phyloP scores from a whole-genome alignment of 106 monocot genomes.

The Dioscorea dumetorum region DNA sequence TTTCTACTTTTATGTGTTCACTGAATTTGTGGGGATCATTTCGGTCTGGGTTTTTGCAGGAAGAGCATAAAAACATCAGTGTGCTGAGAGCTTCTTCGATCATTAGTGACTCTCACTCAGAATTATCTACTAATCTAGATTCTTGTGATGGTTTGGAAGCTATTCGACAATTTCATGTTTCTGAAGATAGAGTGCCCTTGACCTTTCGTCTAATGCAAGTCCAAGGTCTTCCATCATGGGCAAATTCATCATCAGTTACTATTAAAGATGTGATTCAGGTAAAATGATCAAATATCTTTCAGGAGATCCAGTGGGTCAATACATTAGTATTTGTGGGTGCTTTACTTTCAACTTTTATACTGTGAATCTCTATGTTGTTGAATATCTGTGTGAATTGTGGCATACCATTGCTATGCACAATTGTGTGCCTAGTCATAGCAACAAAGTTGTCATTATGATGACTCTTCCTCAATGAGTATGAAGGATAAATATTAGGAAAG shows the following conservation, averaged over 20 bases:
- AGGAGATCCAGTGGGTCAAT: background rate
- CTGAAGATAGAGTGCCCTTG: slow-evolving; percentile 30
- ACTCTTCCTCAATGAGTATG: too few relatives aligned
- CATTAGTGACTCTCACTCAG: slow-evolving; percentile 6
- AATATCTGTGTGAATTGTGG: too few relatives aligned
- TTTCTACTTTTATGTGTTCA: too few relatives aligned
- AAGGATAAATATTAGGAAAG: too few relatives aligned
- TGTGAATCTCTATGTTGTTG: too few relatives aligned
- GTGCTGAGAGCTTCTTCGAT: background rate
- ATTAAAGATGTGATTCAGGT: slow-evolving; percentile 94
- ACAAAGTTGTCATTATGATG: too few relatives aligned
- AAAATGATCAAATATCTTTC: slow-evolving; percentile 5
- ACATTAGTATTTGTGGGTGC: background rate
- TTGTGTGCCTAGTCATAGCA: too few relatives aligned
- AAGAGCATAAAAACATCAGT: slow-evolving; percentile 5
- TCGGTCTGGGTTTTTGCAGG: slow-evolving; percentile 13
- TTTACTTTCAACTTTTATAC: too few relatives aligned
- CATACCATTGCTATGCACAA: too few relatives aligned
- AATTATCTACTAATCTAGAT: slow-evolving; percentile 1
- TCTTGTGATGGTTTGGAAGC: slow-evolving; percentile 30
- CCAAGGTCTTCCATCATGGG: slow-evolving; percentile 75
- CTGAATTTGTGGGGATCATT: slow-evolving; percentile 2
- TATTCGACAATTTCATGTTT: slow-evolving; percentile 33
- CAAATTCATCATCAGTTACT: slow-evolving; percentile 65
- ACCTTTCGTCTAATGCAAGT: slow-evolving; percentile 75